phyloP scores from a whole-genome alignment of 1,139 yeast genomes.

The Blastobotrys raffinosifermentans region DNA sequence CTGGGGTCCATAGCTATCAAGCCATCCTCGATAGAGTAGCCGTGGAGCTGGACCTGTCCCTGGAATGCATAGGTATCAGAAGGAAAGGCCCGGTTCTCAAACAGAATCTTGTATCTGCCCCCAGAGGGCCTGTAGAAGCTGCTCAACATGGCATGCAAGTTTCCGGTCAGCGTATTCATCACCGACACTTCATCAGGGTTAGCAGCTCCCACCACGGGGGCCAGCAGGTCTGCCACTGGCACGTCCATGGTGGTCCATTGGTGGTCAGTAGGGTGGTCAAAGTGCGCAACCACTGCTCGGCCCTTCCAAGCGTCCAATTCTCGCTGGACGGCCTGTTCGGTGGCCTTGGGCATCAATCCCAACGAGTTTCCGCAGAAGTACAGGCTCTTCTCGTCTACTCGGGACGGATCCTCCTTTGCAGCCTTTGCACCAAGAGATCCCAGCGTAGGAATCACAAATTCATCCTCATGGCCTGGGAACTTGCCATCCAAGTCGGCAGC shows the following conservation, averaged over 20 bases:
- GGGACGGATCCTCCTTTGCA: conserved; percentile 8
- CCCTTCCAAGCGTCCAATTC: conserved; percentile 79
- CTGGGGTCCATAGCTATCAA: conserved; percentile 60
- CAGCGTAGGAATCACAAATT: conserved; percentile 57
- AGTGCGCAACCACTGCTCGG: conserved; percentile 82
- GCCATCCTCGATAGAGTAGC: conserved; percentile 50
- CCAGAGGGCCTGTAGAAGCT: conserved; percentile 69
- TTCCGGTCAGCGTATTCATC: conserved; percentile 81
- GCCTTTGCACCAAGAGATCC: conserved; percentile 43
- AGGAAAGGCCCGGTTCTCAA: conserved; percentile 86
- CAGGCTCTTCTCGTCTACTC: conserved; percentile 33
- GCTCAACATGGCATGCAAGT: conserved; percentile 66
- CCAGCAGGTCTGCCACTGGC: conserved; percentile 62
- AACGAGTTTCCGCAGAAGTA: conserved; percentile 89
- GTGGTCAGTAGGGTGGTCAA: conserved; percentile 47
- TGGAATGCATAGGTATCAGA: conserved; percentile 84
- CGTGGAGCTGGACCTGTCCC: conserved; percentile 63
- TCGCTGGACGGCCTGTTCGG: conserved; percentile 49
- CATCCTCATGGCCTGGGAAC: conserved; percentile 37
- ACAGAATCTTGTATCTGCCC: conserved; percentile 59
- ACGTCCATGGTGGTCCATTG: conserved; percentile 81
- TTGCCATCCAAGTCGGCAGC: conserved; percentile 34
- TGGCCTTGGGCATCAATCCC: conserved; percentile 75
- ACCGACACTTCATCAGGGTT: conserved; percentile 65
- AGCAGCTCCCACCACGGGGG: conserved; percentile 70